These are phyloP conservation scores for Xylaria scruposa DNA, from an alignment of 495 filamentous ascomycete species.

Conservation along the genomic window DNA sequence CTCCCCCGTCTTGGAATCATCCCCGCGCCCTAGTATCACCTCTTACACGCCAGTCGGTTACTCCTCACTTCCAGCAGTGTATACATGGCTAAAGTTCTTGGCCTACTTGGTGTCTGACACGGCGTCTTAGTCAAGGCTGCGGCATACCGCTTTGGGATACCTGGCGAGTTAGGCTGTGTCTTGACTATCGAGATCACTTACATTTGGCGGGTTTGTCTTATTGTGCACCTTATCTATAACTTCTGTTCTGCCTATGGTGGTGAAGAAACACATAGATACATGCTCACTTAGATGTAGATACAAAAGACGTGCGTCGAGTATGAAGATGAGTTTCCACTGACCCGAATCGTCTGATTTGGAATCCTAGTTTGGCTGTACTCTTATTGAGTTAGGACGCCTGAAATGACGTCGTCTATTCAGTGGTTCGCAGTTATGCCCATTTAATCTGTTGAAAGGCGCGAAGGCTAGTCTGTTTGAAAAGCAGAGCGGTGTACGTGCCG, in stretches of 20 bases:
- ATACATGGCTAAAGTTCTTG: background rate
- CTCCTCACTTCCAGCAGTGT: background rate
- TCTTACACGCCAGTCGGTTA: background rate
- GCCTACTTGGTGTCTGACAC: background rate
- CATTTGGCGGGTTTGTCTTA: background rate
- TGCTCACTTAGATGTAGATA: background rate
- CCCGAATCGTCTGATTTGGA: background rate
- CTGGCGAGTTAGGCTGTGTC: background rate
- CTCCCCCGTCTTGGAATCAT: no score
- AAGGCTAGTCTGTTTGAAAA: background rate
- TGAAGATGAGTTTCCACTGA: background rate
- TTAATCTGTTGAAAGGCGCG: background rate
- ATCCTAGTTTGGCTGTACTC: background rate
- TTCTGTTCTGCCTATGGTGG: background rate
- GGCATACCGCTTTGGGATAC: background rate
- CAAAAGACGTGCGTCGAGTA: background rate
- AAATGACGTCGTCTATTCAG: background rate
- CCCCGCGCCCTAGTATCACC: background rate
- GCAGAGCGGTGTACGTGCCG: background rate
- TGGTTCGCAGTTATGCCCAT: background rate
- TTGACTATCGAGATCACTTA: background rate
- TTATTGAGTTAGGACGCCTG: background rate
- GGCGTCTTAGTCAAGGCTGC: background rate
- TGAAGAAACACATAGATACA: background rate
- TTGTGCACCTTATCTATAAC: background rate